phyloP scores from a whole-genome alignment of 345 rosid genomes.

The Moricandia arvensis region DNA sequence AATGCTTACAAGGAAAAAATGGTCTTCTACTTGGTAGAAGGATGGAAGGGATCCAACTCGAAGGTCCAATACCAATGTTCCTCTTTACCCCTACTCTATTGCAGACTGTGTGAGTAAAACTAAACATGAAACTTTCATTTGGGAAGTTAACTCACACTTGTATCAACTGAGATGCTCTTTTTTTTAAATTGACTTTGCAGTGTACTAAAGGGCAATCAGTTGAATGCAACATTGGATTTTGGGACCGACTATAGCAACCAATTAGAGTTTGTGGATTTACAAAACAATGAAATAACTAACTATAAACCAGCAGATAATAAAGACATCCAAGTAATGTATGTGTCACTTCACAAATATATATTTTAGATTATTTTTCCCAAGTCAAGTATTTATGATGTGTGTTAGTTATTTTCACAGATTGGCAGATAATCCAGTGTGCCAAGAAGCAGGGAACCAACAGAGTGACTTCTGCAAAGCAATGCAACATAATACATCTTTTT shows the following conservation, averaged over 20 bases:
- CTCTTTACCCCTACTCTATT: conserved; percentile 56
- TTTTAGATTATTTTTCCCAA: not conserved
- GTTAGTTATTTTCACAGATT: conserved; percentile 50
- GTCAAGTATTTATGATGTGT: not conserved
- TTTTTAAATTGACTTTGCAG: conserved; percentile 35
- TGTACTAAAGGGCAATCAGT: conserved; percentile 46
- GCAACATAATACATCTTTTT: conserved; percentile 26
- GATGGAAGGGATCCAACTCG: conserved; percentile 53
- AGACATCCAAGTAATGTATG: conserved; percentile 48
- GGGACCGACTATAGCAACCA: conserved; percentile 43
- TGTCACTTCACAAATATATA: not conserved
- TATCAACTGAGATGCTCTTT: not conserved
- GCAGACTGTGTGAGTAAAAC: conserved; percentile 63
- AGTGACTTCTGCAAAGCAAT: conserved; percentile 43
- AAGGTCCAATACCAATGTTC: conserved; percentile 53
- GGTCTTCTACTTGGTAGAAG: conserved; percentile 42
- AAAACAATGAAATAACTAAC: conserved; percentile 43
- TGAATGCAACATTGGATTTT: conserved; percentile 56
- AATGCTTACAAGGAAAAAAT: not conserved
- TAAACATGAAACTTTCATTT: not conserved
- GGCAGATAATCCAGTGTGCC: conserved; percentile 61
- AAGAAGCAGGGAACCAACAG: conserved; percentile 31
- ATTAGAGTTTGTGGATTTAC: conserved; percentile 57
- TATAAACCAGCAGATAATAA: conserved; percentile 20
- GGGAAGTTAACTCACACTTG: not conserved